Percentiles rank a stretch among this genome's conserved stretches.
phyloP scores from a whole-genome alignment of 1,284 basidiomycete genomes.

The Phlebopus sp. region DNA sequence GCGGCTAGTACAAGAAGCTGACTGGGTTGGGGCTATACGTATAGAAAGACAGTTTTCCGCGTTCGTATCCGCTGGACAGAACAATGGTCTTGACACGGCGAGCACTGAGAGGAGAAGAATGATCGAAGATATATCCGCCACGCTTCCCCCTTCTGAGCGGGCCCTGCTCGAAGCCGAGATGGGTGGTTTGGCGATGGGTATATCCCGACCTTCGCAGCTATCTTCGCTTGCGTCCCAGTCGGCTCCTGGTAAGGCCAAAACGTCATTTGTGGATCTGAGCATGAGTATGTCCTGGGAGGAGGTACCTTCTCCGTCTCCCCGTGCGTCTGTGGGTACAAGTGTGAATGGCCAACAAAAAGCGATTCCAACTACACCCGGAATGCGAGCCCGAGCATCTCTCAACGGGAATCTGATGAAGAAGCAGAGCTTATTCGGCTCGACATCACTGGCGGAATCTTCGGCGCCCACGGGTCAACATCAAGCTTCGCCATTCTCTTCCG shows the following conservation, averaged over 20 bases:
- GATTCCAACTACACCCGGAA: neutral
- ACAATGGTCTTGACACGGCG: conserved; percentile 19
- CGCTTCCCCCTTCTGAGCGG: conserved; percentile 59
- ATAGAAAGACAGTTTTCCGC: conserved; percentile 1
- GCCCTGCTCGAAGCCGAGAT: conserved; percentile 51
- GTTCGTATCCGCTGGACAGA: conserved; percentile 11
- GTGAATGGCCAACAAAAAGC: neutral
- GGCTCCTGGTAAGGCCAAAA: conserved; percentile 13
- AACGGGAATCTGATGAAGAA: too few species aligned
- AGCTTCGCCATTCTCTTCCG: neutral
- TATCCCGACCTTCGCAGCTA: conserved; percentile 14
- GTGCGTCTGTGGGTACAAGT: neutral
- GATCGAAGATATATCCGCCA: conserved; percentile 62
- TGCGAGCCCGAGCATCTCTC: neutral
- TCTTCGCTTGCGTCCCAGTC: conserved; percentile 12
- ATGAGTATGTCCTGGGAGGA: conserved; percentile 56
- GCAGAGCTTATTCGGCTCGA: too few species aligned
- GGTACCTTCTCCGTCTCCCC: conserved; percentile 19
- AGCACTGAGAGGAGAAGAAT: conserved; percentile 55
- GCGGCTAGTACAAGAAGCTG: conserved; percentile 1
- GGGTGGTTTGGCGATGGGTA: conserved; percentile 24
- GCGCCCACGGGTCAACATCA: neutral
- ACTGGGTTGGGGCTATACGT: conserved; percentile 18
- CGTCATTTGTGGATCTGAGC: conserved; percentile 31
- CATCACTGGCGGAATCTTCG: too few species aligned